Conservation (phyloP, 148 eudicot genomes). For the Diospyros lotus region DNA sequence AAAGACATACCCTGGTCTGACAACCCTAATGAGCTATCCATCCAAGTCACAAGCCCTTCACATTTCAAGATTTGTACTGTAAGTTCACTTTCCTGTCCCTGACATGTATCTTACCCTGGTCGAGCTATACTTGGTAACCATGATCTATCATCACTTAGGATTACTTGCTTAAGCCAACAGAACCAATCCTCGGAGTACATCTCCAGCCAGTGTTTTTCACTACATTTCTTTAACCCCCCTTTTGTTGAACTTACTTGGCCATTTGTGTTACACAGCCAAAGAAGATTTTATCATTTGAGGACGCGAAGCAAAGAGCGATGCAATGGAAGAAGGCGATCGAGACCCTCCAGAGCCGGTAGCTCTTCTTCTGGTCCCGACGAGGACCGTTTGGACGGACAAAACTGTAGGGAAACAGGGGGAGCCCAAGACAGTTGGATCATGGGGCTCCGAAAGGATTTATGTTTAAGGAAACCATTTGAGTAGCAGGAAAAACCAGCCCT, state of each 20-base stretch:
- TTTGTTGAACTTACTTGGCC: neutral
- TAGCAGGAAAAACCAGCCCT: no score
- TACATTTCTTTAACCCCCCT: neutral
- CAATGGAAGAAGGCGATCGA: conserved; percentile 97
- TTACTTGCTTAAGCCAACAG: no score
- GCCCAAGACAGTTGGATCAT: no score
- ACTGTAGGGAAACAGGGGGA: no score
- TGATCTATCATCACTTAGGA: neutral
- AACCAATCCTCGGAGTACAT: no score
- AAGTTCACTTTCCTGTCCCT: conserved; percentile 25
- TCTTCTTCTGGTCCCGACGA: no score
- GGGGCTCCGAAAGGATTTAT: no score
- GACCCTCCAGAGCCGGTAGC: conserved; percentile 76
- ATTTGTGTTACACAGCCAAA: conserved; percentile 55
- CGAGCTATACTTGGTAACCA: neutral
- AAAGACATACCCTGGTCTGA: conserved; percentile 90
- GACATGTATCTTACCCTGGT: neutral
- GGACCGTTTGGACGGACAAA: no score
- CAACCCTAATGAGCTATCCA: conserved; percentile 73
- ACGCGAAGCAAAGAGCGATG: conserved; percentile 85
- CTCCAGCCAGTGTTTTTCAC: no score
- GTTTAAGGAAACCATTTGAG: no score
- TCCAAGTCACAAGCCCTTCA: conserved; percentile 82
- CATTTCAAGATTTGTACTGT: conserved; percentile 86
- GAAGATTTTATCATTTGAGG: conserved; percentile 86